These are phyloP conservation scores for Aspergillus steynii DNA, from an alignment of 495 filamentous ascomycete genomes.

Conservation along the genomic window DNA sequence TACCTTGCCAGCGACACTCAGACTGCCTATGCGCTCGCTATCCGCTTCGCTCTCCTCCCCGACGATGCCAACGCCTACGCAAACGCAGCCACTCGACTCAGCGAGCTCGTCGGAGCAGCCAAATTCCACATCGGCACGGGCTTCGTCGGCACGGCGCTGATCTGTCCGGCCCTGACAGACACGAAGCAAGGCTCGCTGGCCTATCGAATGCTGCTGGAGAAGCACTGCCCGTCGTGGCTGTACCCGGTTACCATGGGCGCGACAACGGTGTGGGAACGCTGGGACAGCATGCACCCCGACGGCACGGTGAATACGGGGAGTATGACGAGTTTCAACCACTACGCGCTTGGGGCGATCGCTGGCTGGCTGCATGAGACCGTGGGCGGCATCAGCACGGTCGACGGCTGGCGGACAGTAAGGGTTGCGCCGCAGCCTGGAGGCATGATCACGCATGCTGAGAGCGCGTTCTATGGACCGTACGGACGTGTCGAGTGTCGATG, in stretches of 20 bases:
- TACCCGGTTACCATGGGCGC: slow-evolving; percentile 54
- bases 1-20: slow-evolving; percentile 47
- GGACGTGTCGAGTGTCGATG: slow-evolving; percentile 27
- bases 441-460: slow-evolving; percentile 21
- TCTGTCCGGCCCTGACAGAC: slow-evolving; percentile 44
- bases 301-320: slow-evolving; percentile 52
- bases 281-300: slow-evolving; percentile 55
- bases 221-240: slow-evolving; percentile 50
- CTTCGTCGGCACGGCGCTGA: slow-evolving; percentile 54
- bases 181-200: slow-evolving; percentile 29
- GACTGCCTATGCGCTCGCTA: slow-evolving; percentile 45
- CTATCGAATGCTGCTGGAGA: slow-evolving; percentile 44
- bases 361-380: slow-evolving; percentile 33
- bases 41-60: slow-evolving; percentile 46
- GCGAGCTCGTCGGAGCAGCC: slow-evolving; percentile 35
- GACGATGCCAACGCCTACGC: slow-evolving; percentile 28
- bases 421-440: slow-evolving; percentile 32
- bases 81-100: slow-evolving; percentile 34
- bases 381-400: slow-evolving; percentile 22
- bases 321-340: slow-evolving; percentile 60
- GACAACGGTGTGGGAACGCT: slow-evolving; percentile 58
- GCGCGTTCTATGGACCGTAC: slow-evolving; percentile 26
- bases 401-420: slow-evolving; percentile 29
- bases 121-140: slow-evolving; percentile 53
- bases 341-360: slow-evolving; percentile 45